Evolutionary conservation across 768 basidiomycete genomes (phyloP), one percentile per base, ranked within the genome.

Genomic region (Imleria badia): DNA sequence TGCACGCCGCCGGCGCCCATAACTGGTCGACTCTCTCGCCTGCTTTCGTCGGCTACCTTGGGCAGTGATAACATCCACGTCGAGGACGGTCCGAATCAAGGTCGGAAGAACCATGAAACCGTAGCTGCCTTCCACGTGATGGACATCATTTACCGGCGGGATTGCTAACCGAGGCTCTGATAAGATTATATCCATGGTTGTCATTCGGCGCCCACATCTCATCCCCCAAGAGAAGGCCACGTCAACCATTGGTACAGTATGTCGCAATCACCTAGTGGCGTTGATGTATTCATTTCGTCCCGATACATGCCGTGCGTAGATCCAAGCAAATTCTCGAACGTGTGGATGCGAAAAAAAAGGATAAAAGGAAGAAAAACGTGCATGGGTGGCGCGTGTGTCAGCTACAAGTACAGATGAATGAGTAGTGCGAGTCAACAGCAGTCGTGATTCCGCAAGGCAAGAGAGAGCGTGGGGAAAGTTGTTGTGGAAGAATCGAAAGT

Each of bases 371-470:
- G 12, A 23, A 22, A 43, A 50, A 48, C 43, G 48, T 54, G 64
- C 48, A 52, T 58, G 47, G 31, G 42, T 55, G 48, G 33, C 46
- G 40, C 43, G 20, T 54, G 53, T 42, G 34, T 65, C 40, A 51
- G 53, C 22, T 65, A 67, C 54, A 40, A 54, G 36, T 66, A 66
- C 65, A 66, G 36, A 53, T 67, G 65, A 30, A 54, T 61, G 66
- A 52, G 50, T 41, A 42, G 43, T 44, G 50, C 39, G 31, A 52
- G 45, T 56, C 53, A 35, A 52, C 13, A 52, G 31, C 17, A 55
- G 26, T 48, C 31, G 39, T 48, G n/a, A 39, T 42, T 64, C 53
- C 58, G 14, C 23, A 6, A 29, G 14, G 14, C n/a, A 20, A 52
- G 22, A 29, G n/a, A 38, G 31, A 30, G 36, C 15, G 11, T 20